phyloP scores from a whole-genome alignment of 305 asterid genomes.

The Fraxinus ornus region DNA sequence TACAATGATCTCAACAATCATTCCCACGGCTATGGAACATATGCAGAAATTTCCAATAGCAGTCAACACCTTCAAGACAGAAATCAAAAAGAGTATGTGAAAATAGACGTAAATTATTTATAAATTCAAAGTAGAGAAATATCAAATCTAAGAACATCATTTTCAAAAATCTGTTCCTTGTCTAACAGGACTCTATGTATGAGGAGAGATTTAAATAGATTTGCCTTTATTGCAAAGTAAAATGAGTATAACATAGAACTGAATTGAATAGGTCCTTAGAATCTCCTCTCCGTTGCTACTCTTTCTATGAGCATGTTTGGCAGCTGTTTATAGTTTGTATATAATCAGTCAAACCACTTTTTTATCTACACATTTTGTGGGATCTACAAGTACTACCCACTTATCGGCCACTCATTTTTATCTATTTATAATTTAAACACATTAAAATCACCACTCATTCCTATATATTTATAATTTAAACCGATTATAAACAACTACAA shows the following conservation, averaged over 20 bases:
- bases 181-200: background rate
- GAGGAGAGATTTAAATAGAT: background rate
- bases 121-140: conserved; percentile 1
- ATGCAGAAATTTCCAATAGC: conserved; percentile 89
- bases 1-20: conserved; percentile 70
- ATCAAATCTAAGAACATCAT: background rate
- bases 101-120: background rate
- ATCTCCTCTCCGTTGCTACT: background rate
- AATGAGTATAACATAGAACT: background rate
- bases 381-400: background rate
- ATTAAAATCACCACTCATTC: background rate
- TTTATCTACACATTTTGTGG: no score
- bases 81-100: conserved; percentile 17
- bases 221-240: background rate
- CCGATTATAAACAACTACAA: background rate
- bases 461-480: background rate
- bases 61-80: conserved; percentile 59
- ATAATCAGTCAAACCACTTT: background rate
- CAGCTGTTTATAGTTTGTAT: background rate
- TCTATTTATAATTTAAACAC: background rate
- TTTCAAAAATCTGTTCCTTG: background rate
- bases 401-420: no score
- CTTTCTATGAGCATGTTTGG: background rate
- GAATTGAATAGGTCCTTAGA: conserved; percentile 1
- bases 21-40: conserved; percentile 83